Conservation (phyloP, 1,284 basidiomycete genomes). For the Laetiporus sulphureus region DNA sequence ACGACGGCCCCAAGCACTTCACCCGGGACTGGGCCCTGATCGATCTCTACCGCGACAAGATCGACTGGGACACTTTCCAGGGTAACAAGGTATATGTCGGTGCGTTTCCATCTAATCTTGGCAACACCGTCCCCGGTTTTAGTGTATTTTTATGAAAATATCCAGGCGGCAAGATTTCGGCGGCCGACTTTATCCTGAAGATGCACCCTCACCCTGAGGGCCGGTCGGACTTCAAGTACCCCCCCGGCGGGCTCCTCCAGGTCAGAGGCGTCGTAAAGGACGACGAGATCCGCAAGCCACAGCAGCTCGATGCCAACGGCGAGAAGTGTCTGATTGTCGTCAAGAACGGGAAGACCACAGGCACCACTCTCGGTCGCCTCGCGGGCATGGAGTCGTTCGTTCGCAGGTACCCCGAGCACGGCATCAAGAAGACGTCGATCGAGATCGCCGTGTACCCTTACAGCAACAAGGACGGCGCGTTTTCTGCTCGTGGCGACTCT, state of each 20-base stretch:
- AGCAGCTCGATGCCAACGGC: slow-evolving; percentile 18
- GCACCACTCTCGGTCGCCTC: slow-evolving; percentile 23
- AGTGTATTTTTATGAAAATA: too few species aligned
- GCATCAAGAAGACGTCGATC: slow-evolving; percentile 22
- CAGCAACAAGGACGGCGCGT: slow-evolving; percentile 20
- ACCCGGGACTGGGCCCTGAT: slow-evolving; percentile 17
- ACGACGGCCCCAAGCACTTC: slow-evolving; percentile 11
- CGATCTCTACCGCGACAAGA: slow-evolving; percentile 12
- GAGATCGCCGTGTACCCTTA: slow-evolving; percentile 23
- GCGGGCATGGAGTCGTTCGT: slow-evolving; percentile 19
- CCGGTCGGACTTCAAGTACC: slow-evolving; percentile 25
- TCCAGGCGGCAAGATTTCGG: slow-evolving; percentile 23
- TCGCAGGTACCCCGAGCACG: slow-evolving; percentile 20
- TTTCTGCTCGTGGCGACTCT: slow-evolving; percentile 28
- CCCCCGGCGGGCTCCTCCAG: slow-evolving; percentile 25
- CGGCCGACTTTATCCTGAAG: slow-evolving; percentile 20
- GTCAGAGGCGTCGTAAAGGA: slow-evolving; percentile 21
- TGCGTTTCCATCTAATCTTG: slow-evolving; percentile 19
- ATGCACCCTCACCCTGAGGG: slow-evolving; percentile 19
- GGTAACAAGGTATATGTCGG: slow-evolving; percentile 18
- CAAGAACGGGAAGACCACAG: slow-evolving; percentile 27
- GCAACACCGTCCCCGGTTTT: slow-evolving; percentile 15
- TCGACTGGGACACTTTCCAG: slow-evolving; percentile 10
- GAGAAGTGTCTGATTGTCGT: slow-evolving; percentile 26
- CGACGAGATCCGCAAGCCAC: slow-evolving; percentile 22